Evolutionary conservation across 306 rosid species (phyloP).

Genomic region (Parietaria judaica): DNA sequence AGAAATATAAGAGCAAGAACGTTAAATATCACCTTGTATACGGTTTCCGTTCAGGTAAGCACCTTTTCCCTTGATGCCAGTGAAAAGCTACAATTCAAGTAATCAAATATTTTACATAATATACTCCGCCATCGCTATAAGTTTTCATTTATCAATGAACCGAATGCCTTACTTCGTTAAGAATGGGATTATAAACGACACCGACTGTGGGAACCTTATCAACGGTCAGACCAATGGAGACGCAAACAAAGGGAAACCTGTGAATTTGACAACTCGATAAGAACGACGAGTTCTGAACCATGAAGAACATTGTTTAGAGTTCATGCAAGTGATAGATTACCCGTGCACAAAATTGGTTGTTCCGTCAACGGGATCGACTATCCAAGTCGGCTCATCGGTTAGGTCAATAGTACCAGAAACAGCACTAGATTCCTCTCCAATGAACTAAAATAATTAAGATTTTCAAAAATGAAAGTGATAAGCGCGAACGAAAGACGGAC

Average conservation of each 20-base stretch:
- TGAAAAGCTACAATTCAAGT: constrained; percentile 53
- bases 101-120: neutral
- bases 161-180: constrained; percentile 52
- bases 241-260: constrained; percentile 92
- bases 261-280: constrained; percentile 9
- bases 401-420: constrained; percentile 68
- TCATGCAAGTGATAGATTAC: constrained; percentile 21
- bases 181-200: constrained; percentile 93
- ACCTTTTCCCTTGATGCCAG: constrained; percentile 74
- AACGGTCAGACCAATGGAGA: constrained; percentile 92
- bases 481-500: neutral
- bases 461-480: neutral
- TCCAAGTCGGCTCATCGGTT: constrained; percentile 94
- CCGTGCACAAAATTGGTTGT: constrained; percentile 97
- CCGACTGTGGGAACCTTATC: constrained; percentile 73
- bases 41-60: constrained; percentile 79
- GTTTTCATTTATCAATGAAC: no score
- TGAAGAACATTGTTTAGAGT: constrained; percentile 3
- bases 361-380: constrained; percentile 98
- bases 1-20: constrained; percentile 1
- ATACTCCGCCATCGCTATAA: constrained; percentile 8
- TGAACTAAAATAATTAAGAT: constrained; percentile 44
- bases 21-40: constrained; percentile 53
- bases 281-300: constrained; percentile 1
- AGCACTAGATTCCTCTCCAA: constrained; percentile 96